Base-by-base conservation (phyloP, 257 asterid genomes). In the Handroanthus guayacan region DNA sequence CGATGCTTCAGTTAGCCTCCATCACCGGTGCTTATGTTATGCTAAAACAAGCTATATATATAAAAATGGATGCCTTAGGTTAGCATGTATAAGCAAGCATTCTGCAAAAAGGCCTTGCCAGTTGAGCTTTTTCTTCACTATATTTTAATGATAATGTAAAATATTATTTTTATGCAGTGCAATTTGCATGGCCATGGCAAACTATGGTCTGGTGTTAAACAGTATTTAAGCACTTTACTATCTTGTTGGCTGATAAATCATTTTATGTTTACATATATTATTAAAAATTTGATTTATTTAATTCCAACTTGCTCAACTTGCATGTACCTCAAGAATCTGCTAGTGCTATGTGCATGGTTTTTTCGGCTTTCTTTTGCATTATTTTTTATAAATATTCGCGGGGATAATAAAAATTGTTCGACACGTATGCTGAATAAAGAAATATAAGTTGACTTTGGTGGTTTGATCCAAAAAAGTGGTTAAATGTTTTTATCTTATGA, bases 261-360 rank as follows among this genome's bases (percentile, higher is more conserved):
- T 64, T 64, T 61, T 68, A 25, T 60, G 38, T 72, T 57, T 38
- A 6, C 47, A 51, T 69, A n/a, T 48, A 62, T 65, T 55, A 51
- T 79, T 25, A 25, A 34, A 34, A 45, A 74, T 60, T 17, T 48
- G 41, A 54, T 47, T 69, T 62, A 6, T 71, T 45, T 9, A 62
- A 52, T 57, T 55, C 73, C 80, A 65, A 82, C 82, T 87, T 87
- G 84, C 87, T 72, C 85, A 74, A 81, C 82, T 78, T 85, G 87
- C 87, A 73, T 73, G 80, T 69, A 50, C 74, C 75, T 68, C 31
- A 66, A 77, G 60, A 77, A 57, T 76, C 41, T 73, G 67, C 58
- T 13, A 72, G 31, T 61, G 18, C 56, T 37, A 20, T 34, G 38
- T 37, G 56, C 34, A 57, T 57, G 63, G 81, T 13, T 8, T 80